Evolutionary conservation across 331 rosid species (phyloP).

Genomic region (Cydonia oblonga): DNA sequence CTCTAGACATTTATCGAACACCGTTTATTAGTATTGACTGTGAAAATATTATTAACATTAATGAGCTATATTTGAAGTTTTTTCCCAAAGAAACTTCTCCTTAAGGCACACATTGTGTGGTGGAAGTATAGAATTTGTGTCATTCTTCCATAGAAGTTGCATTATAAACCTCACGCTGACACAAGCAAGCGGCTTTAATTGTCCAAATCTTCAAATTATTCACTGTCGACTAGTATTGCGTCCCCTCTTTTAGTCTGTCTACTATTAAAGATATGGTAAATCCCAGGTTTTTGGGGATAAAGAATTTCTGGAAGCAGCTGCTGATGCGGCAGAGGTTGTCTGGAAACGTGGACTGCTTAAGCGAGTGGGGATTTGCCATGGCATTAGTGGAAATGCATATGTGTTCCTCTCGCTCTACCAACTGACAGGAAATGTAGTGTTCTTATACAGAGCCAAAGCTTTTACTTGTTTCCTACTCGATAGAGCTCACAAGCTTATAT

Average conservation of each 20-base stretch:
- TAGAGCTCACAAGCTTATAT: slow-evolving; percentile 45
- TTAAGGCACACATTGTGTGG: not conserved
- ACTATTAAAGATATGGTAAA: not conserved
- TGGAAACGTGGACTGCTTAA: slow-evolving; percentile 55
- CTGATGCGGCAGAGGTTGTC: slow-evolving; percentile 50
- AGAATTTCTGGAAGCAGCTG: slow-evolving; percentile 52
- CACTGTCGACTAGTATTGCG: not conserved
- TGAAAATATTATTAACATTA: not conserved
- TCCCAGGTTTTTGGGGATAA: slow-evolving; percentile 45
- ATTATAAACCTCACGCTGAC: not conserved
- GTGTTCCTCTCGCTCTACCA: slow-evolving; percentile 60
- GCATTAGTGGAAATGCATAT: slow-evolving; percentile 63
- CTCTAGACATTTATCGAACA: not conserved
- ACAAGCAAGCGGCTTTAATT: too few species aligned
- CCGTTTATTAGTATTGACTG: not conserved
- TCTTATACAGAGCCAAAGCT: slow-evolving; percentile 54
- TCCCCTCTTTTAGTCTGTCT: not conserved
- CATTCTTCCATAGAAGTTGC: not conserved
- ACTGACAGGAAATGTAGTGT: slow-evolving; percentile 30
- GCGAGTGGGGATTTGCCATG: slow-evolving; percentile 53
- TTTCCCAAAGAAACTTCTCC: not conserved
- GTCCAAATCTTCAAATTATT: not conserved
- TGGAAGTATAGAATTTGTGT: not conserved
- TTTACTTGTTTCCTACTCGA: slow-evolving; percentile 58
- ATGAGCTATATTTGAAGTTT: not conserved